A percentile compares a stretch with the other conserved stretches of the same genome.
Evolutionary conservation across 441 rosid species (phyloP).

Genomic region (Omphalea diandra): DNA sequence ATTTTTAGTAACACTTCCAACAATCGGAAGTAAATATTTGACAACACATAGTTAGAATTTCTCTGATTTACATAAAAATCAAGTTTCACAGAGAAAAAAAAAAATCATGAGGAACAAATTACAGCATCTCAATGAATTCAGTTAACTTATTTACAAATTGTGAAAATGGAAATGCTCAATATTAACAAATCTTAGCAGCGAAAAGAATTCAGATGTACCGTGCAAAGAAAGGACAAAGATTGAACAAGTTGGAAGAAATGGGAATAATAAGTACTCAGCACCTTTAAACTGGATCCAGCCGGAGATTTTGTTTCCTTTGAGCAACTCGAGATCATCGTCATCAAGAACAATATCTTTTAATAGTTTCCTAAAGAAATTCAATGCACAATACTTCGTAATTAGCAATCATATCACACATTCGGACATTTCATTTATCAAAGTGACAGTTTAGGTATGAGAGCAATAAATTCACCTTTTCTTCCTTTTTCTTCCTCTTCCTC

Average conservation of each 20-base stretch:
- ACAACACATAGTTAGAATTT: not conserved
- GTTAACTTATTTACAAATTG: not conserved
- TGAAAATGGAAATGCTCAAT: not conserved
- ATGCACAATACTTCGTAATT: not conserved
- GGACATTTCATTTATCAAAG: not conserved
- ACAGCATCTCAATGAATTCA: not conserved
- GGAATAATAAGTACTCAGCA: constrained; percentile 15
- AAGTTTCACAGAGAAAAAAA: too few relatives aligned
- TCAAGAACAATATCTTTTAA: constrained; percentile 44
- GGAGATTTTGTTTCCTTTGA: constrained; percentile 54
- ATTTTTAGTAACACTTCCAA: not conserved
- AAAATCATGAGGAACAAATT: not conserved
- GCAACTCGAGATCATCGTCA: constrained; percentile 80
- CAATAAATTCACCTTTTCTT: constrained; percentile 57
- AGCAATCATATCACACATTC: not conserved
- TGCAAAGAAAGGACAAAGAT: not conserved
- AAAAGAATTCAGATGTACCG: constrained; percentile 5
- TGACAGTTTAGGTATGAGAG: not conserved
- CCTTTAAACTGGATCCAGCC: constrained; percentile 28
- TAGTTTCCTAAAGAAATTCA: constrained; percentile 1
- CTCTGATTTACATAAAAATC: not conserved
- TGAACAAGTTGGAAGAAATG: not conserved
- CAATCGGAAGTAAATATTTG: not conserved
- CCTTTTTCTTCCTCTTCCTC: constrained; percentile 66
- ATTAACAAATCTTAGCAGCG: constrained; percentile 30